Evolutionary conservation across 2,329 filamentous ascomycete species (phyloP), one percentile per base, ranked within the genome.

Genomic region (Fusarium compactum): DNA sequence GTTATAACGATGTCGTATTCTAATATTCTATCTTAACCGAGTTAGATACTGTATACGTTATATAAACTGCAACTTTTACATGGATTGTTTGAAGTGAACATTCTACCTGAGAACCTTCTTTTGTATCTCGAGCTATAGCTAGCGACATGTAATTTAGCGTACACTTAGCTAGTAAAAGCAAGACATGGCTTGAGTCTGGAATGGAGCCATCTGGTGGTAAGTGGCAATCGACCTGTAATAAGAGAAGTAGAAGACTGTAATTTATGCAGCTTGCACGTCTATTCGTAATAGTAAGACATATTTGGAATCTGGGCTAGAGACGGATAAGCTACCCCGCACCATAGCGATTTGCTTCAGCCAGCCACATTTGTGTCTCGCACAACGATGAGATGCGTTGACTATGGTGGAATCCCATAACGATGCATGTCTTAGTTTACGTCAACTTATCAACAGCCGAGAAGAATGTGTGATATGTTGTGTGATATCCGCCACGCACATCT

Each of bases 81-180:
- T 2, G 11, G 3, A 27, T 27, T 27, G 27, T 11, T 11, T 27
- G 10, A 11, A 11, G 27, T 27, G 27, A 11, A 11, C 3, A 27
- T 1, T 11, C 10, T 11, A 27, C 4, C 10, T 27, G 27, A 5
- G 27, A 11, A 10, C 27, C 27, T 27, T 27, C 27, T 27, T 27
- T 27, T 27, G 27, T 27, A 27, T 27, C 38, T 41, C n/a, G n/a
- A 20, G 10, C 18, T 14, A 7, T 1, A 41, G n/a, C 38, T n/a
- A 6, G n/a, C 6, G 38, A 11, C 20, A 41, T 4, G 3, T 20
- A 8, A 11, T 14, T 41, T 14, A 20, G 18, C 3, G 11, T 3
- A 41, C n/a, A 22, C 6, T 41, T 4, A 15, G 7, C n/a, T 20
- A 8, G 15, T 0, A 43, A 8, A 0, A 1, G 40, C 0, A 7